phyloP scores from a whole-genome alignment of 306 rosid species.

The Glycine latifolia region DNA sequence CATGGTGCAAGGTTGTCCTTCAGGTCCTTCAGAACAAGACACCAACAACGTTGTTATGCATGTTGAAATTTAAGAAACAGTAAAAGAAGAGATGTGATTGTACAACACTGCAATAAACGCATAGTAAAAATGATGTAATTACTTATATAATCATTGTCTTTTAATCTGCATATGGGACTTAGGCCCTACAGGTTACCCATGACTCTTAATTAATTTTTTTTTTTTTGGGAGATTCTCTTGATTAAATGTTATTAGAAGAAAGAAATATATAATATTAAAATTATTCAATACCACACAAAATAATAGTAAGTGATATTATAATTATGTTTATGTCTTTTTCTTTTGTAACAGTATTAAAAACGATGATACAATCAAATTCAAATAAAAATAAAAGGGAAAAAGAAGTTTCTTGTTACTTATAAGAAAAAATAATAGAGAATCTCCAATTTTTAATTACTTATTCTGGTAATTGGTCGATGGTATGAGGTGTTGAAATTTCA shows the following conservation, averaged over 20 bases:
- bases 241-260: background rate
- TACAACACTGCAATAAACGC: background rate
- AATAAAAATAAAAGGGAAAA: background rate
- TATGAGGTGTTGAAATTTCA: conserved; percentile 25
- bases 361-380: background rate
- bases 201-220: background rate
- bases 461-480: background rate
- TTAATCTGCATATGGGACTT: conserved; percentile 3
- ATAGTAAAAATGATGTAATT: background rate
- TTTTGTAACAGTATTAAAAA: background rate
- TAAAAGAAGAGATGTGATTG: background rate
- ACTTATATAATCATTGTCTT: background rate
- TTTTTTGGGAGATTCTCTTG: background rate
- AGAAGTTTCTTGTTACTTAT: background rate
- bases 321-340: background rate
- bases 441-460: background rate
- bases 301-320: background rate
- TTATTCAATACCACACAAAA: background rate
- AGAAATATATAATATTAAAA: background rate
- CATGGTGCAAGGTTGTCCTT: conserved; percentile 81
- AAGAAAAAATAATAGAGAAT: too few relatives aligned
- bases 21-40: conserved; percentile 59
- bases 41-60: conserved; percentile 32
- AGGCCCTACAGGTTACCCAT: background rate
- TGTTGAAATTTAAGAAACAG: conserved; percentile 35